Evolutionary conservation across 1,284 basidiomycete genomes (phyloP).

Genomic region (Paramarasmius palmivorus): DNA sequence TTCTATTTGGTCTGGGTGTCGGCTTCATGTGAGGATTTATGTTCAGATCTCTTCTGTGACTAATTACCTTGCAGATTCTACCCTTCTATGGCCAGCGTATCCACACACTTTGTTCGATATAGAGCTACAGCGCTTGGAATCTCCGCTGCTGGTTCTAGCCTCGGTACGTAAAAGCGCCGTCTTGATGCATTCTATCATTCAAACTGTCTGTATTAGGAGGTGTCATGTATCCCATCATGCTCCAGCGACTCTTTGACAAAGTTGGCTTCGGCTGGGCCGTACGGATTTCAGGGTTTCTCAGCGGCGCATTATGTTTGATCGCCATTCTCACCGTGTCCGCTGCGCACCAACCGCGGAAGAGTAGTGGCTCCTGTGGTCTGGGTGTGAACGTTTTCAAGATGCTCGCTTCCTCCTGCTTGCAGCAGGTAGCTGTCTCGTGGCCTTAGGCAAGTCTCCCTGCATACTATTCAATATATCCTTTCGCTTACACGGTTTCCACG

Average conservation of each 20-base stretch:
- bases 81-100: slow-evolving; percentile 53
- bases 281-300: slow-evolving; percentile 45
- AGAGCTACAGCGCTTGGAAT: slow-evolving; percentile 62
- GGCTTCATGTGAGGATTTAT: slow-evolving; percentile 49
- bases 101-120: slow-evolving; percentile 54
- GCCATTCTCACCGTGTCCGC: slow-evolving; percentile 41
- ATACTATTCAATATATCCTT: not conserved
- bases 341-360: not conserved
- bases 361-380: slow-evolving; percentile 26
- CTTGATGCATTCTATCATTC: slow-evolving; percentile 16
- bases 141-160: slow-evolving; percentile 51
- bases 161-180: slow-evolving; percentile 38
- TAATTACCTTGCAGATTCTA: slow-evolving; percentile 47
- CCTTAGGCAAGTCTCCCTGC: slow-evolving; percentile 37
- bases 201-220: slow-evolving; percentile 46
- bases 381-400: slow-evolving; percentile 42
- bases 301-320: slow-evolving; percentile 39
- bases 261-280: slow-evolving; percentile 67
- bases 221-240: slow-evolving; percentile 66
- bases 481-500: not conserved
- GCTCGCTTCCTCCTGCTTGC: slow-evolving; percentile 44
- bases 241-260: slow-evolving; percentile 53
- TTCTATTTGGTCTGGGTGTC: slow-evolving; percentile 60
- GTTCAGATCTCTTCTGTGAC: not conserved
- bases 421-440: slow-evolving; percentile 48